These are phyloP conservation scores for Yamagishiella unicocca DNA, from an alignment of 139 green algal species.

Conservation along the genomic window DNA sequence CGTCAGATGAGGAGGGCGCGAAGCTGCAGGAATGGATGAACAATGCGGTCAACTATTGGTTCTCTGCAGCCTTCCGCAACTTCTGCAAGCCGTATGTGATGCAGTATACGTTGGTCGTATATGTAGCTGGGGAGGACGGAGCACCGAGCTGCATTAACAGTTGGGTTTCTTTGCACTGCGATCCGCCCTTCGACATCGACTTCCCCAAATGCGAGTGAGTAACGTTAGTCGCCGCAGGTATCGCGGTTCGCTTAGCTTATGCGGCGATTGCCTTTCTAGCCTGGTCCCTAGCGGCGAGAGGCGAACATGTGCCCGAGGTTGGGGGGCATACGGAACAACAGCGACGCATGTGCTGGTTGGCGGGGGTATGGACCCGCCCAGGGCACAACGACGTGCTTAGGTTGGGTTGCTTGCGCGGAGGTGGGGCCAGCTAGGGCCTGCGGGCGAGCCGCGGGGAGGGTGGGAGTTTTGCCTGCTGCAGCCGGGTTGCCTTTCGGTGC, in stretches of 20 bases:
- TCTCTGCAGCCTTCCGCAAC: not conserved
- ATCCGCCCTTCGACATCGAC: not conserved
- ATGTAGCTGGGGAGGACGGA: not conserved
- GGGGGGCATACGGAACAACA: not conserved
- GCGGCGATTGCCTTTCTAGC: too few relatives aligned
- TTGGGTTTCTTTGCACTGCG: not conserved
- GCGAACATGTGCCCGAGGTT: not conserved
- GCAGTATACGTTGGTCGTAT: not conserved
- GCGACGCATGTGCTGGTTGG: not conserved
- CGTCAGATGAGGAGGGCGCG: not conserved
- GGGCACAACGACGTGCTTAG: not conserved
- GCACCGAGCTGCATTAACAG: not conserved
- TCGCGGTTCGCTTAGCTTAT: not conserved
- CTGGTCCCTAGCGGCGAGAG: too few relatives aligned
- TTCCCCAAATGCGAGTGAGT: constrained; percentile 30
- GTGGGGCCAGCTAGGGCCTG: too few relatives aligned
- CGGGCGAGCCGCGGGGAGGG: too few relatives aligned
- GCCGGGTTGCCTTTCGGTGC: not conserved
- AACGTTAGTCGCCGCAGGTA: too few relatives aligned
- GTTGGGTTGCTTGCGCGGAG: too few relatives aligned
- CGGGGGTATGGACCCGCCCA: not conserved
- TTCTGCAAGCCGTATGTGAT: not conserved
- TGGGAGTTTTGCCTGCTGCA: too few relatives aligned
- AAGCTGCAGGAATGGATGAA: not conserved
- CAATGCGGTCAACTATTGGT: too few relatives aligned